Evolutionary conservation across 2,329 filamentous ascomycete species (phyloP), one percentile per base, ranked within the genome.

Genomic region (Alternaria brassicicola): DNA sequence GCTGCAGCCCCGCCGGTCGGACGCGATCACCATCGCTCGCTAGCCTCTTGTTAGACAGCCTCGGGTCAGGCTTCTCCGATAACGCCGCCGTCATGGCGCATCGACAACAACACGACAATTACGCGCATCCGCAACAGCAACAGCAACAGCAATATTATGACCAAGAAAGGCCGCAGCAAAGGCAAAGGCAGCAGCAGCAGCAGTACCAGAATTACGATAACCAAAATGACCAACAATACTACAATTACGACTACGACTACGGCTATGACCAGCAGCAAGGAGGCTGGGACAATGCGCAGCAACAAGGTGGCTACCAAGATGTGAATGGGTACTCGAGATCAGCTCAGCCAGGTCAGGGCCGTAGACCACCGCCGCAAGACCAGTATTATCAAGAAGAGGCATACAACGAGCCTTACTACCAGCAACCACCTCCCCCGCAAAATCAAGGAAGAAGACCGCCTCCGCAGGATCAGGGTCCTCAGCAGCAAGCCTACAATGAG

Each of bases 51-150:
- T 60, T 47, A 59, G 57, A 60, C 58, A 53, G 62, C 63, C 59
- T 58, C 65, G 58, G 62, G 63, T 25, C 59, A 55, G 57, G 63
- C 61, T 54, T 35, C 49, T 36, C 59, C 62, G 58, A 62, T 61
- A 63, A 59, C 50, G 55, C 53, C 49, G 58, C 63, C 66, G 60
- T 57, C 57, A 79, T 79, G 78, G 78, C 78, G 23, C 78, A 79
- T 66, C 76, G 78, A 61, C 75, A 78, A 62, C 73, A 74, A 50
- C 67, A 76, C 62, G 67, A 70, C 54, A 63, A 69, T 28, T 76
- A 76, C 59, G 65, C 73, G 48, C 75, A 74, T 55, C 67, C 70
- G 55, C 76, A 69, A 52, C 69, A 72, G 55, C 76, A 69, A 55
- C 69, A 72, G 45, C 73, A 74, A 33, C n/a, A 36, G 33, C 33